phyloP scores from a whole-genome alignment of 305 asterid species.

The Ilex paraguariensis region DNA sequence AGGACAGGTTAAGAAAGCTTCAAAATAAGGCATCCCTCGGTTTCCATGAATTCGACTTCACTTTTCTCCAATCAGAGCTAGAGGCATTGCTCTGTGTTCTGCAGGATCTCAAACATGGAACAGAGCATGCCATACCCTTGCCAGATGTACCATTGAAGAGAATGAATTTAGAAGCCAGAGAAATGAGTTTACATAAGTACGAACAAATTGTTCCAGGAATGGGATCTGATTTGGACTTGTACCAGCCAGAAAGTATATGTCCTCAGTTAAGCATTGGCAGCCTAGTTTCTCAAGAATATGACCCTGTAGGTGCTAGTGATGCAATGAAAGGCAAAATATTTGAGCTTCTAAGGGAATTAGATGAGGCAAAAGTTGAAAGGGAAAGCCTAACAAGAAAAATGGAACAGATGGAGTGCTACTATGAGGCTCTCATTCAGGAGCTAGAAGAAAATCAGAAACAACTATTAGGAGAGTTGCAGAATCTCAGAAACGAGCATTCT shows the following conservation, averaged over 20 bases:
- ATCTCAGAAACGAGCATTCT: conserved; percentile 72
- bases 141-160: conserved; percentile 25
- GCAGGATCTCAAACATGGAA: conserved; percentile 54
- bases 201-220: conserved; percentile 44
- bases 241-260: conserved; percentile 69
- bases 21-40: conserved; percentile 45
- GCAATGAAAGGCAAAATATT: conserved; percentile 72
- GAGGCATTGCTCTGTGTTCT: conserved; percentile 54
- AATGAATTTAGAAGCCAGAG: conserved; percentile 26
- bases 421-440: conserved; percentile 89
- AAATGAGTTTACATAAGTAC: conserved; percentile 16
- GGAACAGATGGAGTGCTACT: conserved; percentile 95
- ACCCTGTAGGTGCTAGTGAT: conserved; percentile 44
- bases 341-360: conserved; percentile 85
- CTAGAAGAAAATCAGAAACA: conserved; percentile 96
- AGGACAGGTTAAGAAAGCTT: conserved; percentile 61
- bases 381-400: conserved; percentile 67
- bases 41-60: conserved; percentile 49
- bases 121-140: conserved; percentile 31
- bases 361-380: conserved; percentile 81
- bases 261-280: conserved; percentile 51
- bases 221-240: conserved; percentile 68
- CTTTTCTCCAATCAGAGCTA: conserved; percentile 56
- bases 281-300: conserved; percentile 48
- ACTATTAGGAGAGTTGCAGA: conserved; percentile 76